Base-by-base conservation (phyloP, 1,139 yeast genomes). In the Magnusiomyces suaveolens region DNA sequence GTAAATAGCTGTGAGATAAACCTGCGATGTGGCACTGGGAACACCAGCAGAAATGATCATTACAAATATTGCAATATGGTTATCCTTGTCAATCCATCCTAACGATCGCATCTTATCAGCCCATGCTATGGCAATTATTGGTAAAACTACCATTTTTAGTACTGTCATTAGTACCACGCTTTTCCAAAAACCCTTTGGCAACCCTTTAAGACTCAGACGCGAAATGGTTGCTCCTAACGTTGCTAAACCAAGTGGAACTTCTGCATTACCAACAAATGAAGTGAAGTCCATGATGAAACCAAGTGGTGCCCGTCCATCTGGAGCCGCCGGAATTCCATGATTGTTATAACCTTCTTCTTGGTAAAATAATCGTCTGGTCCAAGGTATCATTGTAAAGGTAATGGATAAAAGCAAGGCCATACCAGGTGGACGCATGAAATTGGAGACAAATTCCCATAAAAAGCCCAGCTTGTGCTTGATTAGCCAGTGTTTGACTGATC, bases 181-280 rank as follows among this genome's bases (percentile, higher is more conserved):
- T 64, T 81, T 80, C 88, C 95, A 84, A 66, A 87, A 81, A 1
- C 89, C 88, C 1, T 75, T 72, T 8, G 88, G 85, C 65, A 88
- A 72, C 18, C 41, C 41, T 10, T 18, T 10, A n/a, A 36, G 41
- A 36, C 41, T 74, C 52, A 90, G 74, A 51, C 96, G 72, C 0
- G 95, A 83, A 50, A 90, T 80, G 2, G 96, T 88, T 12, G 94
- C 95, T 1, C 97, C 97, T 41, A 90, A 69, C 55, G 90, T 67
- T 51, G 87, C 67, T 56, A 90, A 74, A 1, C 97, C 97, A 57
- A 87, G 72, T 0, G 97, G 97, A 39, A 90, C 96, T 36, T 88
- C 81, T 0, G 96, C 96, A 1, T 82, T 82, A 1, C 96, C 96
- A 1, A 89, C 72, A 66, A 89, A 90, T 21, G 79, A 66, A 1